Base-by-base conservation (phyloP, 371 early-diverging fungal species). In the Mortierella polycephala region DNA sequence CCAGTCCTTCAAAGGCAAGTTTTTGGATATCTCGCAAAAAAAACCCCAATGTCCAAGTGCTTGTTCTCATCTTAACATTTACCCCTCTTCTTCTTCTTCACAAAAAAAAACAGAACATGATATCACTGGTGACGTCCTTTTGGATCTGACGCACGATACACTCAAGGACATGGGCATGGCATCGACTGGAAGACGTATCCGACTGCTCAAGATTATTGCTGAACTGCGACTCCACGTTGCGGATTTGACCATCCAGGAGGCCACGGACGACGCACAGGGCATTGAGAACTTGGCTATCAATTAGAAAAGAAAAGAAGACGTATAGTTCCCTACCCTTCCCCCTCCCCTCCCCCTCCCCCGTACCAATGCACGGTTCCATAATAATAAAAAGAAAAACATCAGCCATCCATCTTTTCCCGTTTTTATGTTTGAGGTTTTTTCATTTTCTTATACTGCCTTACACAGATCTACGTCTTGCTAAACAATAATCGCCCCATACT, bases 101-200 rank as follows among this genome's bases (percentile, higher is more conserved):
- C 40, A 6, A 18, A 7, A 13, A 13, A 20, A 3, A 12, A 45
- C 37, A 76, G 77, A 72, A 18, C 51, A 75, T 44, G 83, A 82
- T 60, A 79, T 84, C 49, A 82, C 77, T 7, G 84, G 84, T 12
- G 75, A 82, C 49, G 75, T 82, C 6, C 69, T 84, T n/a, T 64
- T 81, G 41, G 81, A 76, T 9, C 54, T 82, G 53, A 77, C 69
- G 18, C 82, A 80, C 68, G 83, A 81, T 40, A 73, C 63, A 0
- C 70, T 84, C 53, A 83, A 82, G 61, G 83, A 84, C 51, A 74
- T 84, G 76, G 81, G 72, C 23, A 67, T 79, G 62, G 10, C 39
- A 9, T 74, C 74, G 39, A 74, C 74, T 20, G 80, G 80, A 45
- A 63, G 72, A 40, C 60, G 80, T 10, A 79, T 79, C 47, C 80